phyloP scores from a whole-genome alignment of 306 rosid genomes.

The Mimosa bimucronata region DNA sequence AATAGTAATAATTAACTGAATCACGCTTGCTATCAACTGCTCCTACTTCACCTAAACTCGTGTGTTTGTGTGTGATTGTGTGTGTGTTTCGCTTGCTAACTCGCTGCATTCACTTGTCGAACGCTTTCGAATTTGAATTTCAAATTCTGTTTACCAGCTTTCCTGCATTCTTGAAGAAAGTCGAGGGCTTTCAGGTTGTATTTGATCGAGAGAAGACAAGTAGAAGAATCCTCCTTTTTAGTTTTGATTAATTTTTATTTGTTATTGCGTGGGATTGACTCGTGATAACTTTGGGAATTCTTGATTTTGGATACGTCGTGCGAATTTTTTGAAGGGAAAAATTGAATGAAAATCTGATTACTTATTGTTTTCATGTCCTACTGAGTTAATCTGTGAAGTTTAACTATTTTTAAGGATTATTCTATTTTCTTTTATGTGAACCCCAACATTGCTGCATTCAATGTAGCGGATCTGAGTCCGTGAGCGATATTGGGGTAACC shows the following conservation, averaged over 20 bases:
- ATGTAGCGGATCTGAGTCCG: slow-evolving; percentile 51
- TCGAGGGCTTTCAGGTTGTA: slow-evolving; percentile 25
- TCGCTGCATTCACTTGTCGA: neutral
- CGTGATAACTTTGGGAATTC: neutral
- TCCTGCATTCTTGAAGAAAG: slow-evolving; percentile 29
- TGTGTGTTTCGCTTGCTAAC: neutral
- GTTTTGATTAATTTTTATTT: neutral
- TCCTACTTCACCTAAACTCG: slow-evolving; percentile 10
- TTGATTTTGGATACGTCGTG: neutral
- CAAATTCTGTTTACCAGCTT: neutral
- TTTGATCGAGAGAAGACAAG: neutral
- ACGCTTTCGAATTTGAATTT: neutral
- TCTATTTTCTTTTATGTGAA: slow-evolving; percentile 34
- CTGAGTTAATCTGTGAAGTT: slow-evolving; percentile 18
- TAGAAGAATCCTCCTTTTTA: neutral
- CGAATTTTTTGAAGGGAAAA: neutral
- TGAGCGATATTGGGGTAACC: slow-evolving; percentile 39
- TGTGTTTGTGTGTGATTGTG: too few relatives aligned
- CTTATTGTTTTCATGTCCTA: slow-evolving; percentile 14
- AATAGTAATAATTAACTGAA: slow-evolving; percentile 9
- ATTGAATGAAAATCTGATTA: neutral
- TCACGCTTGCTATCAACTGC: neutral
- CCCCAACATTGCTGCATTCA: slow-evolving; percentile 46
- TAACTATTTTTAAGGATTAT: slow-evolving; percentile 3
- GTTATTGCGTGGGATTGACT: neutral